Conservation (phyloP, 1,284 basidiomycete genomes). For the Rhodotorula sp. region DNA sequence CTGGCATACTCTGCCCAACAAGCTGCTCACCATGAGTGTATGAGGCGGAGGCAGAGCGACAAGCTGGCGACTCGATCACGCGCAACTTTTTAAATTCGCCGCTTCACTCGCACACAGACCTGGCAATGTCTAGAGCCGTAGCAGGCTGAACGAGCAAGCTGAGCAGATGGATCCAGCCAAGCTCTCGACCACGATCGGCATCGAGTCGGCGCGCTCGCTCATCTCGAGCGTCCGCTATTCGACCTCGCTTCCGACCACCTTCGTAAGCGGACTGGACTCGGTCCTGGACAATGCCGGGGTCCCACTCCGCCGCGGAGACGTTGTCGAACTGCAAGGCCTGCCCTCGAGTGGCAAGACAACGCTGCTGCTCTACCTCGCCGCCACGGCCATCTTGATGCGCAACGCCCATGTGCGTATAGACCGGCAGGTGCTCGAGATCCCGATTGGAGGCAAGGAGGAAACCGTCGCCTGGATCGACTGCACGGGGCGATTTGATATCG, state of each 20-base stretch:
- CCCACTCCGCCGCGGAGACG: constrained; percentile 58
- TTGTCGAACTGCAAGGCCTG: constrained; percentile 71
- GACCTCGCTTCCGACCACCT: constrained; percentile 20
- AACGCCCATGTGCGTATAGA: constrained; percentile 26
- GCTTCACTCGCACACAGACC: not conserved
- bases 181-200: not conserved
- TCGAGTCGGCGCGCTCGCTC: constrained; percentile 18
- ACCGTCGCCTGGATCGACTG: constrained; percentile 66
- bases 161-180: not conserved
- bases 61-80: not conserved
- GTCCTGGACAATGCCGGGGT: constrained; percentile 15
- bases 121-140: not conserved
- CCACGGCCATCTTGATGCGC: constrained; percentile 61
- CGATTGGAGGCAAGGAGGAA: constrained; percentile 61
- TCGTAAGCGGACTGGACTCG: constrained; percentile 32
- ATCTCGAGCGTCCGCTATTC: constrained; percentile 23
- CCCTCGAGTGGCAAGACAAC: constrained; percentile 71
- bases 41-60: not conserved
- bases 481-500: constrained; percentile 62
- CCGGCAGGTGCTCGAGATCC: constrained; percentile 27
- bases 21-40: not conserved
- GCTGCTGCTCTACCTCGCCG: constrained; percentile 63
- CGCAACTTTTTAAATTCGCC: not conserved
- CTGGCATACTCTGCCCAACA: not conserved
- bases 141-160: no score